Conservation (phyloP, 2,329 filamentous ascomycete genomes). For the Exophiala spinifera region DNA sequence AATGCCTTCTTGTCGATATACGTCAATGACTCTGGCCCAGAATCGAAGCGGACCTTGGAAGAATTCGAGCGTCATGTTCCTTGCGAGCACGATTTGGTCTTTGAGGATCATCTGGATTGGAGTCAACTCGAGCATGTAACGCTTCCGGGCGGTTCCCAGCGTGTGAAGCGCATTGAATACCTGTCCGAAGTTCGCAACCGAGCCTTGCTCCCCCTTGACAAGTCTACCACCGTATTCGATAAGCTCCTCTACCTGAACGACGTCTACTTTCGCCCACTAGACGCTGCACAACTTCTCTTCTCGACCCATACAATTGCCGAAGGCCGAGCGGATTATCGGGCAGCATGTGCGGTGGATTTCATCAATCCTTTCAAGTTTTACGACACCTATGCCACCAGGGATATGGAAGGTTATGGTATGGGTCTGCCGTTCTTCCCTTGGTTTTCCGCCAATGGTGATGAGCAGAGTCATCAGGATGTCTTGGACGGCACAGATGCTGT, state of each 20-base stretch:
- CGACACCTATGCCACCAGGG: constrained; percentile 71
- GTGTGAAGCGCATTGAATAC: constrained; percentile 71
- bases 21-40: constrained; percentile 64
- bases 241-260: constrained; percentile 65
- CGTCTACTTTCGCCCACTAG: constrained; percentile 59
- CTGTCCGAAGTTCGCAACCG: constrained; percentile 70
- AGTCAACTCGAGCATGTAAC: constrained; percentile 57
- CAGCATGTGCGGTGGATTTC: constrained; percentile 73
- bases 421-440: constrained; percentile 71
- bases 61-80: constrained; percentile 51
- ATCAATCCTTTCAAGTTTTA: constrained; percentile 72
- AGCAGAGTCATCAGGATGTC: constrained; percentile 60
- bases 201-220: constrained; percentile 61
- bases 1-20: constrained; percentile 72
- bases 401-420: constrained; percentile 65
- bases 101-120: constrained; percentile 58
- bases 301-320: constrained; percentile 54
- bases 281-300: constrained; percentile 60
- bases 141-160: constrained; percentile 59
- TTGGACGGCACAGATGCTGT: constrained; percentile 58
- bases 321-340: constrained; percentile 60
- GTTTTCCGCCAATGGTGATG: constrained; percentile 56
- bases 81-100: constrained; percentile 55
- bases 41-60: constrained; percentile 54
- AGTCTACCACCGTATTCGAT: constrained; percentile 47